These are phyloP conservation scores for Cenchrus fungigraminus DNA, from an alignment of 176 grass and related monocot genomes.

Conservation along the genomic window DNA sequence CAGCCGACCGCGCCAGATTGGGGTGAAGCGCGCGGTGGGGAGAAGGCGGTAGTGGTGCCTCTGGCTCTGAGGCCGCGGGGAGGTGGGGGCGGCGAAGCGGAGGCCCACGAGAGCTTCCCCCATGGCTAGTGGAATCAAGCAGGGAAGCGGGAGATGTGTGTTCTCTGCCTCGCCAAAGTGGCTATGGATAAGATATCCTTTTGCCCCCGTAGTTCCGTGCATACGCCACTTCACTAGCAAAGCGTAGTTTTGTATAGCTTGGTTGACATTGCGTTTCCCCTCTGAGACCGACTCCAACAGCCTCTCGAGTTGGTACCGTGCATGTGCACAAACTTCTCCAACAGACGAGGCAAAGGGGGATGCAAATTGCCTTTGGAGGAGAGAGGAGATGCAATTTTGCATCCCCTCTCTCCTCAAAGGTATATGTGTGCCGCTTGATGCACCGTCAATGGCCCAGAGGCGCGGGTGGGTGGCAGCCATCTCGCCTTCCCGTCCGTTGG, in stretches of 20 bases:
- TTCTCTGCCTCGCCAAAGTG: neutral
- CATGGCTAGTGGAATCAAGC: conserved; percentile 39
- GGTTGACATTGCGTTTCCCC: no score
- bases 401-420: no score
- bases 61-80: neutral
- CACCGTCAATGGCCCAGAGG: no score
- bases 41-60: neutral
- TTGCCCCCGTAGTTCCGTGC: neutral
- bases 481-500: no score
- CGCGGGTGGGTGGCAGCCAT: no score
- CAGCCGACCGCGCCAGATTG: conserved; percentile 26
- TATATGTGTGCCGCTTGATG: no score
- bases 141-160: neutral
- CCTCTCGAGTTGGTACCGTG: no score
- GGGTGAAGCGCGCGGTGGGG: neutral
- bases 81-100: conserved; percentile 18
- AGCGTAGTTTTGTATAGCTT: neutral
- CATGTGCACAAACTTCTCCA: no score
- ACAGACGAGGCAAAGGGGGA: no score
- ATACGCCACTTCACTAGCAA: neutral
- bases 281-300: no score
- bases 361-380: no score
- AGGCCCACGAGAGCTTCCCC: conserved; percentile 55
- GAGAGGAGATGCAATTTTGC: no score
- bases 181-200: neutral